Conservation (phyloP, 257 asterid genomes). For the Capsicum chinense region DNA sequence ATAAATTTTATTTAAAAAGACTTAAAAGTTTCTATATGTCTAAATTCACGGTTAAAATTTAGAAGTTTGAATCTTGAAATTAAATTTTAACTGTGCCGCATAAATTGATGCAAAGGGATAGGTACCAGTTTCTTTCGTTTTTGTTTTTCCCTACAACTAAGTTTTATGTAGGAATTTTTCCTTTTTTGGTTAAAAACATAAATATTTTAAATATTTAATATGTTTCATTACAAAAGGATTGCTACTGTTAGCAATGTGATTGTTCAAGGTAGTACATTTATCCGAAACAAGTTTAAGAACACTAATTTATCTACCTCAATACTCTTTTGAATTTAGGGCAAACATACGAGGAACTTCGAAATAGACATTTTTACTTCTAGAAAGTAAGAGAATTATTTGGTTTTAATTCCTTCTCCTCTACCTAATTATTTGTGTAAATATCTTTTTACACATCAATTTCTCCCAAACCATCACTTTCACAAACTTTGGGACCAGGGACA, state of each 20-base stretch:
- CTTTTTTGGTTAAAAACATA: too few species aligned
- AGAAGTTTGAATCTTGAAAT: too few species aligned
- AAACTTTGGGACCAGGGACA: not conserved
- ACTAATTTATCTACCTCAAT: not conserved
- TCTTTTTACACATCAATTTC: not conserved
- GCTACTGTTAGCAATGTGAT: not conserved
- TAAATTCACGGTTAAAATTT: too few species aligned
- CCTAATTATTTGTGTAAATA: not conserved
- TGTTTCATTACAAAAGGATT: not conserved
- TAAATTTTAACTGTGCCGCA: too few species aligned
- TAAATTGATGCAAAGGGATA: too few species aligned
- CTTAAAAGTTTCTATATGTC: too few species aligned
- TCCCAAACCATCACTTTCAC: not conserved
- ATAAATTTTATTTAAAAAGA: too few species aligned
- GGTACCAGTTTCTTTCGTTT: not conserved
- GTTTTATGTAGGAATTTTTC: too few species aligned
- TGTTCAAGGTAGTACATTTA: not conserved
- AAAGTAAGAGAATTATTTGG: not conserved
- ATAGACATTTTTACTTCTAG: not conserved
- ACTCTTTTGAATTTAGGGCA: not conserved
- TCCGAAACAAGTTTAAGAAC: not conserved
- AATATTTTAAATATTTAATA: not conserved
- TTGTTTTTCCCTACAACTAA: not conserved
- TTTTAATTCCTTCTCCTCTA: not conserved
- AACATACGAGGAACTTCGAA: not conserved